phyloP scores from a whole-genome alignment of 2,329 filamentous ascomycete species.

The Neurospora sp. region DNA sequence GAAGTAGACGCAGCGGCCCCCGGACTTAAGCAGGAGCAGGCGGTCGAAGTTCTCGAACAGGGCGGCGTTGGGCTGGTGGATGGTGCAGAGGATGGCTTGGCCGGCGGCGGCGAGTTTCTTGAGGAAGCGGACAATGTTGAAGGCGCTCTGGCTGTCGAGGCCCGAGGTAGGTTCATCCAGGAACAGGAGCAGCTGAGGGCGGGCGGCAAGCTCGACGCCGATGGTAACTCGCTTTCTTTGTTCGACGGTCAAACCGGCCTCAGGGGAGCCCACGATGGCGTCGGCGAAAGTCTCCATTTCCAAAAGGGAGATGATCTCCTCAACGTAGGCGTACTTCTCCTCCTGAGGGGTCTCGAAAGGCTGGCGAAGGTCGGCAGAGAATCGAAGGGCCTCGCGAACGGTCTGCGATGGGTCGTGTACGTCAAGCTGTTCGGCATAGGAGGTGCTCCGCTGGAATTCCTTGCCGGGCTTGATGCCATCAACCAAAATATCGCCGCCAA shows the following conservation, averaged over 20 bases:
- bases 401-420: conserved; percentile 53
- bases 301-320: conserved; percentile 45
- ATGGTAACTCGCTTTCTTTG: conserved; percentile 75
- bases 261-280: conserved; percentile 45
- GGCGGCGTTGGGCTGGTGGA: conserved; percentile 79
- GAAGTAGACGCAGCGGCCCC: conserved; percentile 77
- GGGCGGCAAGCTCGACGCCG: conserved; percentile 79
- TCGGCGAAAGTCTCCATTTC: conserved; percentile 51
- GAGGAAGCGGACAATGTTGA: conserved; percentile 70
- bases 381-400: conserved; percentile 52
- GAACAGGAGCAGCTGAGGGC: conserved; percentile 66
- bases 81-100: conserved; percentile 83
- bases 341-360: conserved; percentile 39
- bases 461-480: conserved; percentile 46
- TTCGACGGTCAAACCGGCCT: conserved; percentile 62
- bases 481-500: conserved; percentile 45
- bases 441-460: conserved; percentile 51
- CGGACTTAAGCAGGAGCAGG: conserved; percentile 65
- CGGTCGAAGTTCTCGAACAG: conserved; percentile 85
- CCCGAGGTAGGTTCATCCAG: conserved; percentile 71
- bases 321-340: conserved; percentile 50
- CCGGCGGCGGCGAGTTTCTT: conserved; percentile 68
- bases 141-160: conserved; percentile 61
- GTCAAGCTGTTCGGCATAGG: conserved; percentile 53
- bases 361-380: conserved; percentile 52